phyloP scores from a whole-genome alignment of 345 rosid genomes.

The Pistacia integerrima region DNA sequence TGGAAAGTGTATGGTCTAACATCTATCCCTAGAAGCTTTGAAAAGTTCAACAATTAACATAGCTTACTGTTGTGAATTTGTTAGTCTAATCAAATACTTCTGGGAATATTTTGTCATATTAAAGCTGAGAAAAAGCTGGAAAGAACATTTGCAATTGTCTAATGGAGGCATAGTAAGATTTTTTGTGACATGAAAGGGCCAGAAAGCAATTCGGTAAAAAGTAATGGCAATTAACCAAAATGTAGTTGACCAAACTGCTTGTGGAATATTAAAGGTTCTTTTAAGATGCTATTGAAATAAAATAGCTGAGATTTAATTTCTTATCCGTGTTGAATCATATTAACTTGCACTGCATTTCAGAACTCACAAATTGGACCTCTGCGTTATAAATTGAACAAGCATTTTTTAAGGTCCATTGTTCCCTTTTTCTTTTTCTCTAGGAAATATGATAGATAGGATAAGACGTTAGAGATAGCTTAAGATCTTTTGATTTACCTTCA shows the following conservation, averaged over 20 bases:
- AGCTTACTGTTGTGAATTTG: neutral
- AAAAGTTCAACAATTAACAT: slow-evolving; percentile 6
- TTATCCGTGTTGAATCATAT: neutral
- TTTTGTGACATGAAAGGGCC: neutral
- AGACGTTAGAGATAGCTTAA: neutral
- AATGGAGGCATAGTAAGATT: neutral
- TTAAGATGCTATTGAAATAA: neutral
- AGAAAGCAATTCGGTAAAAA: no score
- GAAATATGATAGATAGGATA: neutral
- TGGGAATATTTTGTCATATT: no score
- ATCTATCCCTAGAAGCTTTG: neutral
- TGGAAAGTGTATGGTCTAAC: slow-evolving; percentile 3
- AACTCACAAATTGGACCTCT: neutral
- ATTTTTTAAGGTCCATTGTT: no score
- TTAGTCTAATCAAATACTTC: neutral
- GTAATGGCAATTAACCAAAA: no score
- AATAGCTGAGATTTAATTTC: no score
- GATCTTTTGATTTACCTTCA: slow-evolving; percentile 49
- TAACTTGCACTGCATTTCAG: neutral
- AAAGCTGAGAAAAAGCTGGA: no score
- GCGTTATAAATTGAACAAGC: neutral
- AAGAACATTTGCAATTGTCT: no score
- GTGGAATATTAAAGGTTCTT: neutral
- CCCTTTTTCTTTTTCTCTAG: neutral
- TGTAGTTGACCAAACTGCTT: no score